Evolutionary conservation across 495 filamentous ascomycete species (phyloP).

Genomic region (Margaritispora aquatica): DNA sequence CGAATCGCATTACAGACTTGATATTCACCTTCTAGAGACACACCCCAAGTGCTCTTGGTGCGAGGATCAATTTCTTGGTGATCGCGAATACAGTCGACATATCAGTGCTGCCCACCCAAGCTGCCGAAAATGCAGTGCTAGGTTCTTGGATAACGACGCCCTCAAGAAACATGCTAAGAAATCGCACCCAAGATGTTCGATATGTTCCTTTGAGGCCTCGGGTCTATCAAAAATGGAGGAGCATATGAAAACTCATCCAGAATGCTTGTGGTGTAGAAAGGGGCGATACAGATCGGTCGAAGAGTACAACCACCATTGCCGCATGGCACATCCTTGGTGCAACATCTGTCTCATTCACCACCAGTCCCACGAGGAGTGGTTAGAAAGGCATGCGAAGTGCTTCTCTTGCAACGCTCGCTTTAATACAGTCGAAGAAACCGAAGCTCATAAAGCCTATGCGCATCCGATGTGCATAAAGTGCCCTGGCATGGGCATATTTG

Average conservation of each 20-base stretch:
- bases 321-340: not conserved
- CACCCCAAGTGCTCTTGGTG: not conserved
- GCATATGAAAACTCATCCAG: not conserved
- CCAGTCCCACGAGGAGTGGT: not conserved
- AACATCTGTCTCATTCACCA: not conserved
- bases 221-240: not conserved
- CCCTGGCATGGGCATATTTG: not conserved
- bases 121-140: not conserved
- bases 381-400: not conserved
- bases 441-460: not conserved
- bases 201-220: not conserved
- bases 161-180: not conserved
- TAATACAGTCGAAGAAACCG: not conserved
- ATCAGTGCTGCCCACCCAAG: not conserved
- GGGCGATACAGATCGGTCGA: not conserved
- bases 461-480: not conserved
- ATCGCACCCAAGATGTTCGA: not conserved
- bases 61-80: not conserved
- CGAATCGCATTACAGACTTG: not conserved
- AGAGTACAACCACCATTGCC: not conserved
- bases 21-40: not conserved
- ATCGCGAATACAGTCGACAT: not conserved
- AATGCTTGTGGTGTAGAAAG: not conserved
- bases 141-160: not conserved
- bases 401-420: not conserved